Evolutionary conservation across 345 rosid genomes (phyloP), one percentile per base, ranked within the genome.

Genomic region (Psidium guajava): DNA sequence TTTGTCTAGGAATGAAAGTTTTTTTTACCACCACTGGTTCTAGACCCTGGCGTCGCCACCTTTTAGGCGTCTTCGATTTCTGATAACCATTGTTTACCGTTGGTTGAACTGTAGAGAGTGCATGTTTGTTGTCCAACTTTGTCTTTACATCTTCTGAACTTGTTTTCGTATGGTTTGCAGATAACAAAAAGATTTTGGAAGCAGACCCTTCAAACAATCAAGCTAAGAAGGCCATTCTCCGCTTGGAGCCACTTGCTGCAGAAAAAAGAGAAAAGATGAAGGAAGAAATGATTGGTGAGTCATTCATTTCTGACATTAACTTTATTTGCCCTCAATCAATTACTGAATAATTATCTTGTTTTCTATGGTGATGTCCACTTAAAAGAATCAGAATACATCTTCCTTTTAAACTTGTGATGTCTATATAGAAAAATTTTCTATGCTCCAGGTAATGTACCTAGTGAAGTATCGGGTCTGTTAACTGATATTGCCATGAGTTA

Each of bases 231-330:
- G 81, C 94, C 47, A 94, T 95, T 86, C 82, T 85, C 54, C 92
- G 93, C 13, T 89, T 97, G 93, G 96, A 95, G 87, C 99, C 99
- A 64, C 87, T 96, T 83, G 99, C 98, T 88, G 99, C 93, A 1
- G 96, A 92, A 83, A 95, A 97, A 89, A 90, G 96, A 88, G 99
- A 96, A 90, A 96, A 95, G 89, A 93, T 97, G 99, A 97, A 97
- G 92, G 98, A 96, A 87, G 99, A 97, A 92, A 96, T 96, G 96
- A 91, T 96, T 82, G 94, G 99, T 97, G 90, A 90, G 94, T 84
- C 52, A 50, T 50, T 50, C 52, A 11, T 82, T 24, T 36, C 44
- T 49, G 54, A 25, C 18, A 28, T 69, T 36, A 69, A 69, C 47
- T 36, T 69, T 69, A 69, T 49, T 81, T 40, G 42, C 83, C 83